phyloP scores from a whole-genome alignment of 1,284 basidiomycete species.

The Sanghuangporus weigelae region DNA sequence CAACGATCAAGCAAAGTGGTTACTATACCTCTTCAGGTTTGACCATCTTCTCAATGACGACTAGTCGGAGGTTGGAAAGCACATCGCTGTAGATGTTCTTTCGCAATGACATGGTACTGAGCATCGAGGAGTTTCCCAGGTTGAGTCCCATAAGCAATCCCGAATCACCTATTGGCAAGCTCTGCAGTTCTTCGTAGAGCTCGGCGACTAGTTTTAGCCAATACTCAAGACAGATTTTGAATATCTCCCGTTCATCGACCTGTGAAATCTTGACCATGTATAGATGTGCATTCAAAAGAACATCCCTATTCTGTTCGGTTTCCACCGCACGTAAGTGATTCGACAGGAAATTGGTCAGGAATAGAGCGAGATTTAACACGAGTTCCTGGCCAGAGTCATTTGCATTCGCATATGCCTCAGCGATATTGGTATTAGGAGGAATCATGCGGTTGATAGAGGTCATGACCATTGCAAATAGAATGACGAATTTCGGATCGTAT shows the following conservation, averaged over 20 bases:
- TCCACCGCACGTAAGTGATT: conserved; percentile 91
- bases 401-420: conserved; percentile 87
- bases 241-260: conserved; percentile 97
- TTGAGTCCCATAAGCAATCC: conserved; percentile 93
- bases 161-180: conserved; percentile 87
- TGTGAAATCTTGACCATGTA: conserved; percentile 99
- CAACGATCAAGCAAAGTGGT: neutral
- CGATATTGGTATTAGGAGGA: conserved; percentile 94
- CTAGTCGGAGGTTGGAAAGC: conserved; percentile 89
- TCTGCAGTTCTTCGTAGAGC: conserved; percentile 97
- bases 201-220: conserved; percentile 98
- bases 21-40: conserved; percentile 94
- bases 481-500: conserved; percentile 97
- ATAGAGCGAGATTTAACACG: conserved; percentile 93
- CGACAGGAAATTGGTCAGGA: conserved; percentile 95
- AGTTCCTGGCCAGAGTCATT: conserved; percentile 96
- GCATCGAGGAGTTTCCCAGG: conserved; percentile 66
- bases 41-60: conserved; percentile 99
- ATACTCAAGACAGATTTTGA: conserved; percentile 99
- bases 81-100: conserved; percentile 97
- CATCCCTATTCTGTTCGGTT: conserved; percentile 87
- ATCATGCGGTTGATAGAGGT: conserved; percentile 95
- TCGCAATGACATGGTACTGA: conserved; percentile 75
- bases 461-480: conserved; percentile 98
- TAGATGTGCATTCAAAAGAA: conserved; percentile 93